A percentile compares a stretch with the other conserved stretches of the same genome.
Evolutionary conservation across 2,329 filamentous ascomycete genomes (phyloP).

Genomic region (Samsoniella hepiali): DNA sequence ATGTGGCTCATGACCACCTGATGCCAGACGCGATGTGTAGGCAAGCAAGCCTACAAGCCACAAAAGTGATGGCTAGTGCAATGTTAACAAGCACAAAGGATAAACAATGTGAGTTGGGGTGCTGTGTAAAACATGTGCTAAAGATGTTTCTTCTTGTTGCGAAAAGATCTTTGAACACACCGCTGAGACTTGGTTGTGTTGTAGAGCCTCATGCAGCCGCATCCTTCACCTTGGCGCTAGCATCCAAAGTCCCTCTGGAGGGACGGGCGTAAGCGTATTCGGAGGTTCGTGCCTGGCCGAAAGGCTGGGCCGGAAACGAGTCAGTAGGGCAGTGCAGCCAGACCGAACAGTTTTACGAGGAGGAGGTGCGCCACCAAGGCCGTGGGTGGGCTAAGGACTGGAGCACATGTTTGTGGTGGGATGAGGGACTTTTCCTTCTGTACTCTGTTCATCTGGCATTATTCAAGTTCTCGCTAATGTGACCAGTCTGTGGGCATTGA

Average conservation of each 20-base stretch:
- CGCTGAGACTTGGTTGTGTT: neutral
- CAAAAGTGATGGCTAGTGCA: too few species aligned
- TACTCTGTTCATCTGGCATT: neutral
- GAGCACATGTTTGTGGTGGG: neutral
- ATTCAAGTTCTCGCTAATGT: neutral
- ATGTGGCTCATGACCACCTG: neutral
- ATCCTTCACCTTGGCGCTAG: neutral
- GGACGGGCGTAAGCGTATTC: neutral
- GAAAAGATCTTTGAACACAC: too few species aligned
- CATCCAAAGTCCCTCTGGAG: neutral
- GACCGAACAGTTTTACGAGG: slow-evolving; percentile 10
- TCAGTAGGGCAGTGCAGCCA: neutral
- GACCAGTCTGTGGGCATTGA: neutral
- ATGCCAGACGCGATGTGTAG: neutral
- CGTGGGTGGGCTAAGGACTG: neutral
- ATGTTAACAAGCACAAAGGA: too few species aligned
- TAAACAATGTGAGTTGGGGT: too few species aligned
- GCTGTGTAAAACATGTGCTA: too few species aligned
- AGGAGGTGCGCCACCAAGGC: slow-evolving; percentile 6
- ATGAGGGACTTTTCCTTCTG: slow-evolving; percentile 4
- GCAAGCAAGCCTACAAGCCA: neutral
- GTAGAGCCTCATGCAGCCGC: neutral
- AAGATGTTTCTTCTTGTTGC: too few species aligned
- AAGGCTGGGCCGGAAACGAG: neutral
- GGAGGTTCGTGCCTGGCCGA: slow-evolving; percentile 1